Base-by-base conservation (phyloP, 2,329 filamentous ascomycete species). In the Piedraia hortae region DNA sequence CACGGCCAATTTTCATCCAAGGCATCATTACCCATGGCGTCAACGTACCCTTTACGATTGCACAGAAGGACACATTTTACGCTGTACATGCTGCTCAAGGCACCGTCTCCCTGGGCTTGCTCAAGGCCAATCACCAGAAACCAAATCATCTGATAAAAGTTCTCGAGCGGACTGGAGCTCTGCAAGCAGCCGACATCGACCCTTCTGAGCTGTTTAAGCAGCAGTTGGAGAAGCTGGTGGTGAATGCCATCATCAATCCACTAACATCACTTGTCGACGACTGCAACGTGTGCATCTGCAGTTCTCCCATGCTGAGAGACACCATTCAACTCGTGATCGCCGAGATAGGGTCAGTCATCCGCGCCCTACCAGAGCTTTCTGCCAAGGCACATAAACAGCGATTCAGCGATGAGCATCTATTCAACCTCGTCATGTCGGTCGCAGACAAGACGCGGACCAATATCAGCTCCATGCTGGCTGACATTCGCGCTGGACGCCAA, bases 191-290 rank as follows among this genome's bases (percentile, higher is more conserved):
- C 4, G 54, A 55, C 4, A 52, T 68, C 27, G 51, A 55, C 0
- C 56, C 62, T 5, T 49, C 57, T 4, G 55, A 61, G 16, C 64
- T 85, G 30, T 47, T 85, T 5, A 57, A 62, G 28, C 53, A 61
- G 34, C 85, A 90, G 44, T 57, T 93, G 3, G 71, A 82, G 20
- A 69, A 67, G 20, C 53, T 91, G 16, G 64, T 74, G 2, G 62
- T 80, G 33, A 67, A 69, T 28, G 61, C 66, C 21, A 56, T 85
- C 13, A 62, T 88, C 24, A 80, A 90, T 31, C 68, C 82, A 0
- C 51, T 91, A 4, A 80, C 75, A 3, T 68, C 73, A 2, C 50
- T 89, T 5, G 56, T 88, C 22, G 72, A 88, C 34, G 62, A 68
- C 33, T 56, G 60, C 13, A 89, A 88, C 39, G 62, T 70, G 19